phyloP scores from a whole-genome alignment of 2,329 filamentous ascomycete species.

The Aspergillus sp. region DNA sequence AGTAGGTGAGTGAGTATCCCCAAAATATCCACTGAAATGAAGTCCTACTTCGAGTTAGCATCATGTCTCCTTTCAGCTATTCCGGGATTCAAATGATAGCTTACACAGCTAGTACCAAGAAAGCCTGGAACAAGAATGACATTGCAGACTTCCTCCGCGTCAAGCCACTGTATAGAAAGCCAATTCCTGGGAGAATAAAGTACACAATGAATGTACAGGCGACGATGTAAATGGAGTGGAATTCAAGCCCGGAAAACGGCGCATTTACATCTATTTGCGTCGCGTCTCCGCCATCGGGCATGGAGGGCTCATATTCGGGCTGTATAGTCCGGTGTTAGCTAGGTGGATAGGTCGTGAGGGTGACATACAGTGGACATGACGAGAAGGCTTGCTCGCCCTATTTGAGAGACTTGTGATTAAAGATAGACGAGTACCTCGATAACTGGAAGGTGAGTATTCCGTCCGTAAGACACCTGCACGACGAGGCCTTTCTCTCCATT shows the following conservation, averaged over 20 bases:
- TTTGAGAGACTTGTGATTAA: not conserved
- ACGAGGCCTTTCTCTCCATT: not conserved
- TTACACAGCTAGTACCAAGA: conserved; percentile 58
- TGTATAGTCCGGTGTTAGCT: conserved; percentile 12
- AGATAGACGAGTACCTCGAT: not conserved
- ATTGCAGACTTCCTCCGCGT: conserved; percentile 63
- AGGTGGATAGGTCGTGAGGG: not conserved
- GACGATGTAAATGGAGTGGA: conserved; percentile 59
- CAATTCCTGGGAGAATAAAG: conserved; percentile 67
- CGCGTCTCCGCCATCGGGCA: conserved; percentile 57
- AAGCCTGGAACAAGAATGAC: conserved; percentile 61
- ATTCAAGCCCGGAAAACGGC: conserved; percentile 60
- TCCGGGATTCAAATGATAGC: not conserved
- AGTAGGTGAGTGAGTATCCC: conserved; percentile 65
- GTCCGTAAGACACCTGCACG: not conserved
- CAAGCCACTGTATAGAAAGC: conserved; percentile 64
- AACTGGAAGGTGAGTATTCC: not conserved
- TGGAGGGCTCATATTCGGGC: conserved; percentile 37
- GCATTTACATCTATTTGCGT: conserved; percentile 56
- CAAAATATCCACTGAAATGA: conserved; percentile 62
- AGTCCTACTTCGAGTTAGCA: conserved; percentile 23
- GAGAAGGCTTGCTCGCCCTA: not conserved
- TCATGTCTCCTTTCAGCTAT: not conserved
- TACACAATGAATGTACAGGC: conserved; percentile 63
- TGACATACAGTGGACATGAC: conserved; percentile 8